phyloP scores from a whole-genome alignment of 2,329 filamentous ascomycete genomes.

The Pleomassaria siparia region DNA sequence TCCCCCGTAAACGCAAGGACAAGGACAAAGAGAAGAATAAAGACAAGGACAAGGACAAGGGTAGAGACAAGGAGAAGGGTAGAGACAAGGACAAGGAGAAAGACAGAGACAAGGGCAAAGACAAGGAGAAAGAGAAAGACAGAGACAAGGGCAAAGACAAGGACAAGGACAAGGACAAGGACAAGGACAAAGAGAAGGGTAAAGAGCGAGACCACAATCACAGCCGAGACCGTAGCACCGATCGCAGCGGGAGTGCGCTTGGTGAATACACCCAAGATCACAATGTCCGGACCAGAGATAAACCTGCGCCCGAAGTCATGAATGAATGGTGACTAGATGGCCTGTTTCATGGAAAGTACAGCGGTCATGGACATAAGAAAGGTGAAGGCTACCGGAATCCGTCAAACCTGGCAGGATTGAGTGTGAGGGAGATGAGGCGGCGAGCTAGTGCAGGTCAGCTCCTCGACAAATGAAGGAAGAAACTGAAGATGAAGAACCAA shows the following conservation, averaged over 20 bases:
- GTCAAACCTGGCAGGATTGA: neutral
- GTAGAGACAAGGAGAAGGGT: conserved; percentile 23
- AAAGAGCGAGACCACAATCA: conserved; percentile 21
- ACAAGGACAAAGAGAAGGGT: conserved; percentile 27
- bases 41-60: conserved; percentile 24
- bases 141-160: conserved; percentile 25
- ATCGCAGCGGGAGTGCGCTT: conserved; percentile 19
- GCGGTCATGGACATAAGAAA: conserved; percentile 3
- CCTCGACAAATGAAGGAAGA: conserved; percentile 9
- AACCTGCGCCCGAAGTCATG: conserved; percentile 5
- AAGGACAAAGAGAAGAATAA: conserved; percentile 25
- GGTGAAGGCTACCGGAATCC: conserved; percentile 5
- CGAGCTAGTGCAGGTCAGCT: conserved; percentile 36
- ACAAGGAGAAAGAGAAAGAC: conserved; percentile 27
- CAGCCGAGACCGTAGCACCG: conserved; percentile 17
- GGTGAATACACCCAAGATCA: conserved; percentile 15
- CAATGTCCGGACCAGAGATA: neutral
- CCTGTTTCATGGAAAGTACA: conserved; percentile 34
- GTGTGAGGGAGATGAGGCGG: conserved; percentile 24
- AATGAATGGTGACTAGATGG: conserved; percentile 42
- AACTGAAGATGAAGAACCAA: neutral
- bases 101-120: conserved; percentile 18
- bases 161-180: conserved; percentile 21
- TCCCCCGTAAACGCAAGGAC: conserved; percentile 34
- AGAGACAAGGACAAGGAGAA: conserved; percentile 23